Conservation (phyloP, 2,329 filamentous ascomycete genomes). For the Drechslera avenae region DNA sequence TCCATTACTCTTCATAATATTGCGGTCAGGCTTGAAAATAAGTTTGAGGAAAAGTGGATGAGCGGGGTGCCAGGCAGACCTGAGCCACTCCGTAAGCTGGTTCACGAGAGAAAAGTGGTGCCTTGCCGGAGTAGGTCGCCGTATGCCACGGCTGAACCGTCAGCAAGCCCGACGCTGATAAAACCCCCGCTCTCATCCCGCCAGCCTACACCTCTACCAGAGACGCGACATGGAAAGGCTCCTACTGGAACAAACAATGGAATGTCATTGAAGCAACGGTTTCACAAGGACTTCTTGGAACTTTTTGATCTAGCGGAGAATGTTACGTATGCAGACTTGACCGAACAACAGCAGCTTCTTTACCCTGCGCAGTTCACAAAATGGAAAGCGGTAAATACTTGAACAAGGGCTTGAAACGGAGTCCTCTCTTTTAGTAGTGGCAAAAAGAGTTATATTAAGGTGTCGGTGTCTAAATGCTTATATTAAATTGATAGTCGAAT, state of each 20-base stretch:
- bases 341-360: conserved; percentile 13
- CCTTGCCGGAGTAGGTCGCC: neutral
- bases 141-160: neutral
- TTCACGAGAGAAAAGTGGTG: conserved; percentile 8
- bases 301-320: conserved; percentile 6
- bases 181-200: neutral
- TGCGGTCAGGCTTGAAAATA: conserved; percentile 15
- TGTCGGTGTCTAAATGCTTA: neutral
- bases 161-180: neutral
- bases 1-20: conserved; percentile 16
- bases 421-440: conserved; percentile 5
- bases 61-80: conserved; percentile 8
- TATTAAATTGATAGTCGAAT: conserved; percentile 7
- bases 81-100: conserved; percentile 10
- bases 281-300: conserved; percentile 11
- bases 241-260: neutral
- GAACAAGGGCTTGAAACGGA: conserved; percentile 1
- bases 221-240: neutral
- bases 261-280: conserved; percentile 6
- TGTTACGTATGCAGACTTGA: conserved; percentile 6
- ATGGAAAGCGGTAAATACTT: conserved; percentile 8
- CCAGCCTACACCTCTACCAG: neutral
- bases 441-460: conserved; percentile 3
- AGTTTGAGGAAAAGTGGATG: conserved; percentile 14
- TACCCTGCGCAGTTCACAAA: conserved; percentile 14